Conservation (phyloP, 108 stramenopile genomes). For the Craspedostauros australis region DNA sequence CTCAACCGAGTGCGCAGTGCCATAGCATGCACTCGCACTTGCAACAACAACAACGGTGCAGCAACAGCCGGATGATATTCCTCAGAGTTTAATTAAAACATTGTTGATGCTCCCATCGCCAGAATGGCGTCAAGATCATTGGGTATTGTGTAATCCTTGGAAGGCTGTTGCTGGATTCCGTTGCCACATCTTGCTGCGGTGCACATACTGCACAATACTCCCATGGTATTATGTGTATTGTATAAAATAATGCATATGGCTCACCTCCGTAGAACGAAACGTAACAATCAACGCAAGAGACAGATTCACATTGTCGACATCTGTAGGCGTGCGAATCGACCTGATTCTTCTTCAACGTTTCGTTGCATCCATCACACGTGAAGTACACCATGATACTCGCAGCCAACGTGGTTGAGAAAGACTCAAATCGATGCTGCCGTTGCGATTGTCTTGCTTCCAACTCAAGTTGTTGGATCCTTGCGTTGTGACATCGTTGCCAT, state of each 20-base stretch:
- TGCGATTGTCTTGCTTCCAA: too few relatives aligned
- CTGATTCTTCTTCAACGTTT: conserved; percentile 78
- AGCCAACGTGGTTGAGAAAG: too few relatives aligned
- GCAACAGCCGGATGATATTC: conserved; percentile 2
- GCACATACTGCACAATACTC: too few relatives aligned
- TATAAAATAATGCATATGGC: conserved; percentile 7
- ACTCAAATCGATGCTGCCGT: too few relatives aligned
- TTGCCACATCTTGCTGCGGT: too few relatives aligned
- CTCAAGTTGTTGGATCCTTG: too few relatives aligned
- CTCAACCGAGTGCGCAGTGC: too few relatives aligned
- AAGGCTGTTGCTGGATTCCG: too few relatives aligned
- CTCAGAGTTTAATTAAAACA: conserved; percentile 96
- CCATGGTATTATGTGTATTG: too few relatives aligned
- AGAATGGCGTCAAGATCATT: conserved; percentile 32
- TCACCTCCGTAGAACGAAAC: conserved; percentile 80
- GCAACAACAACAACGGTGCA: too few relatives aligned
- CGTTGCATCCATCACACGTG: conserved; percentile 82
- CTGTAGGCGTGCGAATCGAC: conserved; percentile 79
- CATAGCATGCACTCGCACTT: too few relatives aligned
- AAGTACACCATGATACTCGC: conserved; percentile 91
- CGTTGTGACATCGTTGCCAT: too few relatives aligned
- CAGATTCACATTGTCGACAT: conserved; percentile 69
- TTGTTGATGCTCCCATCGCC: conserved; percentile 72
- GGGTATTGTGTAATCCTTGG: conserved; percentile 31
- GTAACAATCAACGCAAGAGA: conserved; percentile 79